These are phyloP conservation scores for Thelephora aurantiotincta DNA, from an alignment of 768 basidiomycete species.

Conservation along the genomic window DNA sequence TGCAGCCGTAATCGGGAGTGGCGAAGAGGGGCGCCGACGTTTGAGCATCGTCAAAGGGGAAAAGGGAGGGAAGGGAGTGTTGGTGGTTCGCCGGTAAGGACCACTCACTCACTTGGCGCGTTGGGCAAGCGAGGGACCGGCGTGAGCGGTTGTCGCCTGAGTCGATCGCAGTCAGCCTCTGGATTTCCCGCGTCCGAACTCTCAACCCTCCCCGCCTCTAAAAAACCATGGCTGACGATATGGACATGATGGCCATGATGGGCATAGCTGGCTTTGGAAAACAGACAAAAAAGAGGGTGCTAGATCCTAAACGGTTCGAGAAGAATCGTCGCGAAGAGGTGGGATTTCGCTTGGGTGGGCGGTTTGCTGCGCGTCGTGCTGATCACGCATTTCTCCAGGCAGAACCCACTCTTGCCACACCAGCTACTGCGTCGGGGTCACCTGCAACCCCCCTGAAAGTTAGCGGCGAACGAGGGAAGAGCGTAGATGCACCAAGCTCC, in stretches of 20 bases:
- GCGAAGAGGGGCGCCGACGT: constrained; percentile 33
- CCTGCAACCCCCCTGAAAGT: too few species aligned
- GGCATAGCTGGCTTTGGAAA: constrained; percentile 81
- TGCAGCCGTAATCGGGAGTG: constrained; percentile 15
- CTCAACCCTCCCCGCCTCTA: background rate
- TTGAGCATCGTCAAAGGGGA: constrained; percentile 31
- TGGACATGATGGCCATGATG: constrained; percentile 70
- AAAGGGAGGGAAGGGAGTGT: background rate
- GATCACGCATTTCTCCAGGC: too few species aligned
- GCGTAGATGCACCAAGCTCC: too few species aligned
- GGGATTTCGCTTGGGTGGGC: background rate
- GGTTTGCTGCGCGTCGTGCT: too few species aligned
- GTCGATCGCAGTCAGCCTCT: constrained; percentile 3
- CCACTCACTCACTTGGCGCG: background rate
- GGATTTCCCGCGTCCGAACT: background rate
- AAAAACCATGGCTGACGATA: constrained; percentile 30
- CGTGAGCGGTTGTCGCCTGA: too few species aligned
- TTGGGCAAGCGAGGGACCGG: background rate
- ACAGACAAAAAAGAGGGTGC: constrained; percentile 42
- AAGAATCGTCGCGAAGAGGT: constrained; percentile 50
- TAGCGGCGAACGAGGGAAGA: too few species aligned
- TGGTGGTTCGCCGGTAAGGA: too few species aligned
- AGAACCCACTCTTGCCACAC: too few species aligned
- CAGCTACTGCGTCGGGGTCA: too few species aligned
- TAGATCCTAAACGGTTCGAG: constrained; percentile 70